Percentiles rank a stretch among this genome's conserved stretches.
phyloP scores from a whole-genome alignment of 768 basidiomycete species.

The Psilocybe cyanescens region DNA sequence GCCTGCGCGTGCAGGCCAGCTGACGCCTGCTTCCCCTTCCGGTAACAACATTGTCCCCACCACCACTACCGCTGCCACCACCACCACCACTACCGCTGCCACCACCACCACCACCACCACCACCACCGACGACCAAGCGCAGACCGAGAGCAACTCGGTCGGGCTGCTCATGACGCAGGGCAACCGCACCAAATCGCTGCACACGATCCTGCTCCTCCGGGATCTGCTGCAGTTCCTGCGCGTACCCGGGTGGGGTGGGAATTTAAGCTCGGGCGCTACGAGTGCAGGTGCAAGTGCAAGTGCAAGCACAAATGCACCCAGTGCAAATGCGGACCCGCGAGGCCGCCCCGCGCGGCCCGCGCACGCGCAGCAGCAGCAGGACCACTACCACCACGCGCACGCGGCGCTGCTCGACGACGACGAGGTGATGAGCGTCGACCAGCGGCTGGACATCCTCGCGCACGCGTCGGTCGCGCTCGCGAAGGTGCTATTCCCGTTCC shows the following conservation, averaged over 20 bases:
- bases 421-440: constrained; percentile 15
- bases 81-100: no score
- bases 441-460: constrained; percentile 19
- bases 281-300: background rate
- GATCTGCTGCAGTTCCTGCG: constrained; percentile 19
- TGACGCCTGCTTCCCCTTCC: no score
- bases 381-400: background rate
- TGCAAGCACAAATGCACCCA: no score
- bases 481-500: constrained; percentile 16
- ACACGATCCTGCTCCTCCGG: constrained; percentile 16
- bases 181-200: constrained; percentile 15
- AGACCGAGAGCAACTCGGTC: background rate
- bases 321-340: no score
- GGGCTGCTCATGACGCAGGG: constrained; percentile 11
- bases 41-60: no score
- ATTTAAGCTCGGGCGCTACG: background rate
- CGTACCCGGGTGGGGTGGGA: background rate
- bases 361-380: background rate
- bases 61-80: no score
- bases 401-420: constrained; percentile 9
- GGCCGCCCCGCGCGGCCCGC: no score
- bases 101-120: no score
- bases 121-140: no score
- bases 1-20: no score
- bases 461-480: constrained; percentile 20